Evolutionary conservation across 768 basidiomycete species (phyloP).

Genomic region (Pleurotus giganteus): DNA sequence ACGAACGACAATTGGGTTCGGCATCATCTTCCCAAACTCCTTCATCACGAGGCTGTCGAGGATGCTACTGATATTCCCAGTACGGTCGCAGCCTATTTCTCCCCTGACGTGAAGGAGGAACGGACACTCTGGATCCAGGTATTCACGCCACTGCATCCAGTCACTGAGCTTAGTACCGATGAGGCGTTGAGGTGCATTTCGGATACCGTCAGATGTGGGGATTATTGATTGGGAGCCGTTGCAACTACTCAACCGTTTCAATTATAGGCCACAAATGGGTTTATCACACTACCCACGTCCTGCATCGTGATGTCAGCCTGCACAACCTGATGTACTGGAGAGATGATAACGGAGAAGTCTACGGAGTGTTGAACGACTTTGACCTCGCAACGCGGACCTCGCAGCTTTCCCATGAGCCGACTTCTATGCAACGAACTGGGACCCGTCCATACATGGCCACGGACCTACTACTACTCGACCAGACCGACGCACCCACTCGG

Average conservation of each 20-base stretch:
- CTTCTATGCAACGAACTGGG: background rate
- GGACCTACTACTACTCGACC: background rate
- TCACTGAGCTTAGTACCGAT: background rate
- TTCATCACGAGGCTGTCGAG: background rate
- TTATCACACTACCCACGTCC: background rate
- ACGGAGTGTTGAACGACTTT: conserved; percentile 4
- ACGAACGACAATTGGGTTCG: background rate
- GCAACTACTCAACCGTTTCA: background rate
- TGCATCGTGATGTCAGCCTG: conserved; percentile 5
- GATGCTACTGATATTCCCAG: background rate
- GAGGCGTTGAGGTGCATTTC: background rate
- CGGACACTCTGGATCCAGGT: background rate
- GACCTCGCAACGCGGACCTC: background rate
- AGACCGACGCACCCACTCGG: background rate
- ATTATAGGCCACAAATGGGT: background rate
- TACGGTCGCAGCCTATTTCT: background rate
- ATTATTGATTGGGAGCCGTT: background rate
- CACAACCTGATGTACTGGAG: background rate
- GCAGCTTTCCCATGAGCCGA: background rate
- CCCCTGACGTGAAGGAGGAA: background rate
- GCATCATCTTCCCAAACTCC: background rate
- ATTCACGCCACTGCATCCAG: background rate
- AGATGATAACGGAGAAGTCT: background rate
- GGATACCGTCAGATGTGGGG: conserved; percentile 1
- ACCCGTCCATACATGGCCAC: background rate